phyloP scores from a whole-genome alignment of 2,329 filamentous ascomycete species.

The Colletotrichum abscissum region DNA sequence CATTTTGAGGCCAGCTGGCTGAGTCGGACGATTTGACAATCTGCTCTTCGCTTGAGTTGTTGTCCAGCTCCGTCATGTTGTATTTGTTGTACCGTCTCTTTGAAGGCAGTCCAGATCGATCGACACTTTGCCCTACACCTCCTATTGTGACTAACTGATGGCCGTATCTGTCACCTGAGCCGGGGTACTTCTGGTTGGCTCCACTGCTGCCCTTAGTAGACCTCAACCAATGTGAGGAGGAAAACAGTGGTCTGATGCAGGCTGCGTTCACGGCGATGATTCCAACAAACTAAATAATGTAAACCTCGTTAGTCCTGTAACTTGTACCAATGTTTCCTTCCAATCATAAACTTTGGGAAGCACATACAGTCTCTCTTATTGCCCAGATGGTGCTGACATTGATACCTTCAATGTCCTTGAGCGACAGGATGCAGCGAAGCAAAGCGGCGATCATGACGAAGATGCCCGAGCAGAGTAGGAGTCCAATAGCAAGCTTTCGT shows the following conservation, averaged over 20 bases:
- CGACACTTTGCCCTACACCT: slow-evolving; percentile 34
- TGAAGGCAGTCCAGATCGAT: slow-evolving; percentile 10
- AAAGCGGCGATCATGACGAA: slow-evolving; percentile 56
- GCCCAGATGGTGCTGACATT: slow-evolving; percentile 55
- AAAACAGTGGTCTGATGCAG: slow-evolving; percentile 53
- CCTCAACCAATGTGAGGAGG: slow-evolving; percentile 44
- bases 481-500: slow-evolving; percentile 50
- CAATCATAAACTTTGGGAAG: not conserved
- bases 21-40: slow-evolving; percentile 41
- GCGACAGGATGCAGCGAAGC: slow-evolving; percentile 52
- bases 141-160: slow-evolving; percentile 42
- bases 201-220: slow-evolving; percentile 46
- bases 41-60: slow-evolving; percentile 46
- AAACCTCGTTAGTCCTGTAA: not conserved
- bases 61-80: slow-evolving; percentile 39
- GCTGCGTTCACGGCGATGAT: slow-evolving; percentile 56
- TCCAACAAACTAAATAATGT: slow-evolving; percentile 49
- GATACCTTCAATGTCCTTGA: slow-evolving; percentile 49
- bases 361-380: slow-evolving; percentile 52
- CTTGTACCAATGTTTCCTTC: no score
- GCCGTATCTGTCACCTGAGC: slow-evolving; percentile 40
- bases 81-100: slow-evolving; percentile 28
- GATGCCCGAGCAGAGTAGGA: slow-evolving; percentile 55
- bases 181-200: slow-evolving; percentile 38
- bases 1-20: not conserved